Conservation (phyloP, 2,329 filamentous ascomycete species). For the Orbilia oligospora region DNA sequence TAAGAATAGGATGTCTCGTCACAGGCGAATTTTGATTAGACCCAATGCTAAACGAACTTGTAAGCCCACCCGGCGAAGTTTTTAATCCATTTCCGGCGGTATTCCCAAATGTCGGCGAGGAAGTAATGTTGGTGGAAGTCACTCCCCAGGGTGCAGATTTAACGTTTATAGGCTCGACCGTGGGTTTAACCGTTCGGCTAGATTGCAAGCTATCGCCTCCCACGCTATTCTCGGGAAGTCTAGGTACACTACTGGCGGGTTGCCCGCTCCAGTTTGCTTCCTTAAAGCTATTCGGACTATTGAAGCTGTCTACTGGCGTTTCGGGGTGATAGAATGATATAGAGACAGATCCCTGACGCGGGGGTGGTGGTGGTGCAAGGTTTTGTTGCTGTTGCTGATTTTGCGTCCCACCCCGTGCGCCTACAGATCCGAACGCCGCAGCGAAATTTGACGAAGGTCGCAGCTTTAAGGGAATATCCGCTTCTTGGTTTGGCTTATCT, state of each 20-base stretch:
- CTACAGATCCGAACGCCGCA: constrained; percentile 40
- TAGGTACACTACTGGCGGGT: constrained; percentile 19
- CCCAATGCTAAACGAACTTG: constrained; percentile 49
- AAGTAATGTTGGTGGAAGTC: constrained; percentile 45
- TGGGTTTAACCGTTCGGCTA: constrained; percentile 34
- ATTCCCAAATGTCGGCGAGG: constrained; percentile 53
- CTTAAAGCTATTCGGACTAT: constrained; percentile 51
- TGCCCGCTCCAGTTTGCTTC: constrained; percentile 43
- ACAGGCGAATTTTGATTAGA: constrained; percentile 50
- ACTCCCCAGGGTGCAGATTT: constrained; percentile 57
- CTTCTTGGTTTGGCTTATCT: constrained; percentile 45
- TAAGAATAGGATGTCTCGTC: constrained; percentile 19
- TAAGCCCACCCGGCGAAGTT: constrained; percentile 42
- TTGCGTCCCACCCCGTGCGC: constrained; percentile 5
- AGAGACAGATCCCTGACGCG: constrained; percentile 48
- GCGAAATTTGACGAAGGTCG: constrained; percentile 55
- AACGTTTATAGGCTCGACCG: constrained; percentile 42
- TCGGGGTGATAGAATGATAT: constrained; percentile 56
- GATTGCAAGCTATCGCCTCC: constrained; percentile 42
- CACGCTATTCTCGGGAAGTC: constrained; percentile 37
- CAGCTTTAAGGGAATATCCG: constrained; percentile 45
- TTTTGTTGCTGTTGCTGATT: constrained; percentile 41
- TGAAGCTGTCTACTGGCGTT: constrained; percentile 57
- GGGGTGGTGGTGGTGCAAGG: constrained; percentile 28
- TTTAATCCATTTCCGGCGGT: constrained; percentile 21